phyloP scores from a whole-genome alignment of 257 asterid genomes.

The Salvia miltiorrhiza region DNA sequence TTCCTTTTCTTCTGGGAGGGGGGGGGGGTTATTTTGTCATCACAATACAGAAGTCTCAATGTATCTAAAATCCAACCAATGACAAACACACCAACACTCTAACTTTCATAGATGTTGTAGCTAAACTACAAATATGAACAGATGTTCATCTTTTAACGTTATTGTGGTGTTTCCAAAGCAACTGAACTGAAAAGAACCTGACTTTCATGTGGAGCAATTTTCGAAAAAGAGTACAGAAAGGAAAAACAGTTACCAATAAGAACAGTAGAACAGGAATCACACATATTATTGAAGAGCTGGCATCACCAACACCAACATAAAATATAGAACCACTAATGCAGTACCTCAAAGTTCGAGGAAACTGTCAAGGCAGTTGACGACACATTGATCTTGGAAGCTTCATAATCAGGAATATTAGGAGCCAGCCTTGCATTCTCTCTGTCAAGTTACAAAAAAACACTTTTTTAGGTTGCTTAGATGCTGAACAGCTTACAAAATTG shows the following conservation, averaged over 20 bases:
- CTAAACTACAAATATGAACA: conserved; percentile 7
- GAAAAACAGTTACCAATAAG: not conserved
- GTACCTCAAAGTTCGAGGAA: conserved; percentile 97
- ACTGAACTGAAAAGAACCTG: not conserved
- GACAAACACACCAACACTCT: not conserved
- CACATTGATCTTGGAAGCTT: conserved; percentile 56
- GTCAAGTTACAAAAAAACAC: conserved; percentile 34
- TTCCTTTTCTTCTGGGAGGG: not conserved
- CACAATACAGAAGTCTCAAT: not conserved
- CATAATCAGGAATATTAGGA: conserved; percentile 56
- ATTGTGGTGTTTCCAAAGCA: conserved; percentile 2
- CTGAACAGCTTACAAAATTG: not conserved
- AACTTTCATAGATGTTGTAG: not conserved
- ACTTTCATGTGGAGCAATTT: not conserved
- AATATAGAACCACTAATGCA: conserved; percentile 3
- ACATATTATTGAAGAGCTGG: not conserved
- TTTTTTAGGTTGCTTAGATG: conserved; percentile 9
- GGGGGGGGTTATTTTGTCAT: not conserved
- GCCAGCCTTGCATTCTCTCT: conserved; percentile 69
- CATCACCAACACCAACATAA: not conserved
- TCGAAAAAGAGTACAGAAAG: conserved; percentile 3
- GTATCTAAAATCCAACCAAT: not conserved
- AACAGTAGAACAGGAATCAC: not conserved
- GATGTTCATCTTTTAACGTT: conserved; percentile 6
- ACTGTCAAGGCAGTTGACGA: conserved; percentile 60